These are phyloP conservation scores for Lentinus polychrous DNA, from an alignment of 1,284 basidiomycete species.

Conservation along the genomic window DNA sequence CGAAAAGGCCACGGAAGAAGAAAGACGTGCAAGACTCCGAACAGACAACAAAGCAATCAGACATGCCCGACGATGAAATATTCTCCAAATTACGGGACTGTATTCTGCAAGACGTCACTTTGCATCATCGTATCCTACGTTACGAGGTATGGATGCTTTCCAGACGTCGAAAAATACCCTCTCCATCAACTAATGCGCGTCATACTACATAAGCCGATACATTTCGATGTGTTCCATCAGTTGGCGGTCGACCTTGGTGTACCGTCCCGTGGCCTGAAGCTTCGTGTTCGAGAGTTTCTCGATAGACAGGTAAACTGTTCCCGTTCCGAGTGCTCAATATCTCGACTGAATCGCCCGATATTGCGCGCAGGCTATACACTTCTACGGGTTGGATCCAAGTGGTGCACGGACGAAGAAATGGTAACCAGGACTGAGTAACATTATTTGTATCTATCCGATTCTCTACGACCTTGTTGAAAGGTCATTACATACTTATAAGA, in stretches of 20 bases:
- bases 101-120: slow-evolving; percentile 37
- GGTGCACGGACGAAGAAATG: slow-evolving; percentile 20
- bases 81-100: slow-evolving; percentile 30
- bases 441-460: slow-evolving; percentile 2
- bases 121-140: slow-evolving; percentile 51
- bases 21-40: slow-evolving; percentile 14
- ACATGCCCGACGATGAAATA: slow-evolving; percentile 28
- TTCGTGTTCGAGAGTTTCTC: slow-evolving; percentile 42
- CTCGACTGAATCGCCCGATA: not conserved
- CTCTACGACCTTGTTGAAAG: not conserved
- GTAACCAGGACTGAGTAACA: slow-evolving; percentile 10
- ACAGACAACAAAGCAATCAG: slow-evolving; percentile 10
- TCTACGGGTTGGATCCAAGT: slow-evolving; percentile 33
- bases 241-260: slow-evolving; percentile 26
- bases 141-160: slow-evolving; percentile 46
- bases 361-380: slow-evolving; percentile 40
- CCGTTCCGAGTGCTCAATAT: not conserved
- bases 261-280: slow-evolving; percentile 29
- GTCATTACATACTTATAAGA: no score
- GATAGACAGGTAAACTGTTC: slow-evolving; percentile 44
- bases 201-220: slow-evolving; percentile 47
- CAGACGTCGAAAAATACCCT: not conserved
- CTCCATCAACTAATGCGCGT: not conserved
- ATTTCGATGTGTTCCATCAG: slow-evolving; percentile 47
- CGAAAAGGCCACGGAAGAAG: slow-evolving; percentile 15